Conservation (phyloP, 2,329 filamentous ascomycete species). For the Verticillium nubilum region DNA sequence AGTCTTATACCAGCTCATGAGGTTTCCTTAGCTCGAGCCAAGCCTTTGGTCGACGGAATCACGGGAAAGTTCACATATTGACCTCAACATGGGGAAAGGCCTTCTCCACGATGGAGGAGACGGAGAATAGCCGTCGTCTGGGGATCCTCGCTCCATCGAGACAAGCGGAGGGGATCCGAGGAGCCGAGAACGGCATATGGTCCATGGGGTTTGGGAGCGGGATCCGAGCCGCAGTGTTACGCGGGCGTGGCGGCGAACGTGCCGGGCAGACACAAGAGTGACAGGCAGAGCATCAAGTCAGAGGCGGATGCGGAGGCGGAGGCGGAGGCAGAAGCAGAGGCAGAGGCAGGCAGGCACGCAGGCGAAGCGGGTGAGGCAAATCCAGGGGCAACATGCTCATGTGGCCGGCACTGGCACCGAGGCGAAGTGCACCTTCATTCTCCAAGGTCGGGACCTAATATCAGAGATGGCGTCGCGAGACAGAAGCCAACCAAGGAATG, state of each 20-base stretch:
- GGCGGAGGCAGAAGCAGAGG: background rate
- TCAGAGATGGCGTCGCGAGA: background rate
- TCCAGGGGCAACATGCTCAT: background rate
- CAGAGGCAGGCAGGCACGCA: background rate
- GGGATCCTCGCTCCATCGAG: background rate
- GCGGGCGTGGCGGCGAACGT: background rate
- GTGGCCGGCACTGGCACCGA: background rate
- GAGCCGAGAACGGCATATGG: constrained; percentile 1
- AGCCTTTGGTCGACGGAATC: background rate
- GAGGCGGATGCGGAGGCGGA: background rate
- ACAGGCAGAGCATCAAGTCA: too few relatives aligned
- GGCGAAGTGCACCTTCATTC: background rate
- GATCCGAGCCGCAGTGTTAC: background rate
- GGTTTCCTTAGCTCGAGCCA: background rate
- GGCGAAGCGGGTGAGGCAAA: background rate
- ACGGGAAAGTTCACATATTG: background rate
- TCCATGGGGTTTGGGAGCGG: background rate
- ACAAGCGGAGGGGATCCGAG: constrained; percentile 1
- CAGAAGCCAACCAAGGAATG: constrained; percentile 6
- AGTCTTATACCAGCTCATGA: background rate
- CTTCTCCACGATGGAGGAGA: background rate
- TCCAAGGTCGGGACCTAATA: background rate
- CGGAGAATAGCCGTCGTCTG: background rate
- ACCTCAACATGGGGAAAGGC: background rate
- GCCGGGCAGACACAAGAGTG: background rate